These are phyloP conservation scores for Gastrolobium villosum DNA, from an alignment of 306 rosid species.

Conservation along the genomic window DNA sequence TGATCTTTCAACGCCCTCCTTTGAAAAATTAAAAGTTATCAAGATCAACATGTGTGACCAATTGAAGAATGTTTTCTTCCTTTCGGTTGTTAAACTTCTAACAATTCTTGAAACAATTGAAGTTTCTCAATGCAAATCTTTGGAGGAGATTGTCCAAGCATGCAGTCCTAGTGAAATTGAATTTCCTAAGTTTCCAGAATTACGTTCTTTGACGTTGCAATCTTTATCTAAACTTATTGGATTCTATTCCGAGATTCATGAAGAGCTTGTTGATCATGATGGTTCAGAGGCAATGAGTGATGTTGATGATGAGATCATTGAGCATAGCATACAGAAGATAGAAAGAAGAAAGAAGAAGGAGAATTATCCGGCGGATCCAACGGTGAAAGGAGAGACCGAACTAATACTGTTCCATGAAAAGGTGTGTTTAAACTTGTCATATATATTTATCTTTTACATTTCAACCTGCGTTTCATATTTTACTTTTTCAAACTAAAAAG, in stretches of 20 bases:
- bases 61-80: conserved; percentile 36
- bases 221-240: conserved; percentile 17
- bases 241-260: neutral
- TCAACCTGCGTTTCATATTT: neutral
- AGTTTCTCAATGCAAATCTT: conserved; percentile 46
- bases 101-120: conserved; percentile 44
- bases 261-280: too few relatives aligned
- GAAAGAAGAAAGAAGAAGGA: too few relatives aligned
- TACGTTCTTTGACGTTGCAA: neutral
- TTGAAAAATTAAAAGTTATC: conserved; percentile 47
- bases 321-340: too few relatives aligned
- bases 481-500: neutral
- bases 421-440: neutral
- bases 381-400: neutral
- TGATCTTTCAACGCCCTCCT: conserved; percentile 39
- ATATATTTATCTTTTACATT: neutral
- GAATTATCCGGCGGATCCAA: too few relatives aligned
- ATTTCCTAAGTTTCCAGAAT: neutral
- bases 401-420: neutral
- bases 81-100: conserved; percentile 26
- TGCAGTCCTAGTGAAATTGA: neutral
- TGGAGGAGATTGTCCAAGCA: conserved; percentile 34
- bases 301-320: too few relatives aligned
- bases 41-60: conserved; percentile 18
- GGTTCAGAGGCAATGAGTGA: too few relatives aligned